phyloP scores from a whole-genome alignment of 805 yeast species.

The Cyberlindnera euphorbiiphila region DNA sequence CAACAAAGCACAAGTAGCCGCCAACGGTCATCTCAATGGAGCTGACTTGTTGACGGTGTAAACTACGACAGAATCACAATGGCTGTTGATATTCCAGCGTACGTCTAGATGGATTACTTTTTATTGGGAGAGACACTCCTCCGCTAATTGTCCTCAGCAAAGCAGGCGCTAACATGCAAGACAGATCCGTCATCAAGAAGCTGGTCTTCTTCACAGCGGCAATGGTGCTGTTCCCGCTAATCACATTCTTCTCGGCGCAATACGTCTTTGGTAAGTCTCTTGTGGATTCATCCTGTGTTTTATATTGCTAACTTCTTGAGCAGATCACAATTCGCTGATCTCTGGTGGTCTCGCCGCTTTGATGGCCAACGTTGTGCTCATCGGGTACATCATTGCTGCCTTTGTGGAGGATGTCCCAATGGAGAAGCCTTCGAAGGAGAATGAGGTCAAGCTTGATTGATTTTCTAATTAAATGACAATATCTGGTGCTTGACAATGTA shows the following conservation, averaged over 20 bases:
- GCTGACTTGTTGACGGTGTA: no score
- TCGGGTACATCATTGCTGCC: slow-evolving; percentile 71
- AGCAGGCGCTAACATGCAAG: no score
- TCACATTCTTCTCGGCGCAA: slow-evolving; percentile 56
- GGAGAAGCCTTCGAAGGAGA: slow-evolving; percentile 35
- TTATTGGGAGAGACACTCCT: no score
- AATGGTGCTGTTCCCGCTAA: slow-evolving; percentile 67
- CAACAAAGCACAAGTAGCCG: no score
- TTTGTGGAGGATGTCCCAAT: slow-evolving; percentile 56
- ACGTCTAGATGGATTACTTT: slow-evolving; percentile 11
- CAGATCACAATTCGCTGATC: slow-evolving; percentile 46
- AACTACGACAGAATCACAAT: no score
- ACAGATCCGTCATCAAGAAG: slow-evolving; percentile 60
- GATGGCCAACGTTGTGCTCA: slow-evolving; percentile 68
- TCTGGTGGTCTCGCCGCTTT: slow-evolving; percentile 82
- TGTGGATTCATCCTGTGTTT: no score
- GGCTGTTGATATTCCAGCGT: slow-evolving; percentile 29
- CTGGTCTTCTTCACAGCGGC: slow-evolving; percentile 71
- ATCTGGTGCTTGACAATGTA: no score
- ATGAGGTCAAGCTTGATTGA: slow-evolving; percentile 30
- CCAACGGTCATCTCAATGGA: no score
- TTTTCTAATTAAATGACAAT: no score
- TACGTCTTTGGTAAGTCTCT: slow-evolving; percentile 28
- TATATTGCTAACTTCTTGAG: slow-evolving; percentile 11
- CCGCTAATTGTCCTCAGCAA: no score